These are phyloP conservation scores for Lathyrus oleraceus DNA, from an alignment of 306 rosid species.

Conservation along the genomic window DNA sequence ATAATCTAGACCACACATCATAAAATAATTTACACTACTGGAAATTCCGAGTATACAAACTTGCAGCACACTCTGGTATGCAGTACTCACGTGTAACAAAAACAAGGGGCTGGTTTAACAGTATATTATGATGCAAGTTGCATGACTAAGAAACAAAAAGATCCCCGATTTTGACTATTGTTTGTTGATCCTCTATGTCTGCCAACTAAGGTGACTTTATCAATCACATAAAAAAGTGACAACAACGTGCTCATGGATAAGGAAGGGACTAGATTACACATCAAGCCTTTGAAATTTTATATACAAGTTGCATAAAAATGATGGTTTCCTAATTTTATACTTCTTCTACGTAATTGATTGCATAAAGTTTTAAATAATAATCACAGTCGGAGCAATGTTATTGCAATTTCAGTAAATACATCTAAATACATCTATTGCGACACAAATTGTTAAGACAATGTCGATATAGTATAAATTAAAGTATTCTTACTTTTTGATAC, in stretches of 20 bases:
- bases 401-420: too few relatives aligned
- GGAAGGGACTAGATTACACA: constrained; percentile 32
- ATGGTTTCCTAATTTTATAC: constrained; percentile 20
- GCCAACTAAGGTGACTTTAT: constrained; percentile 30
- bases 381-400: too few relatives aligned
- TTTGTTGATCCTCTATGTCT: constrained; percentile 27
- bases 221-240: constrained; percentile 22
- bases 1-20: too few relatives aligned
- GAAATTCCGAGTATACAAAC: neutral
- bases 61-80: neutral
- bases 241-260: constrained; percentile 38
- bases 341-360: neutral
- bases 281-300: constrained; percentile 31
- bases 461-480: too few relatives aligned
- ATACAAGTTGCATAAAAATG: constrained; percentile 24
- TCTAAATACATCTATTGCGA: too few relatives aligned
- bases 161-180: constrained; percentile 28
- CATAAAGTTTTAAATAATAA: too few relatives aligned
- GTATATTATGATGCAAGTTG: constrained; percentile 19
- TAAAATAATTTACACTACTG: neutral
- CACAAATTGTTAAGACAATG: too few relatives aligned
- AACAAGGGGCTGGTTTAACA: constrained; percentile 17
- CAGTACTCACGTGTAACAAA: neutral
- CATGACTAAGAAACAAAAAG: constrained; percentile 33
- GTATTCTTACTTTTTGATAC: too few relatives aligned